Conservation (phyloP, 2,329 filamentous ascomycete species). For the Colletotrichum musae region DNA sequence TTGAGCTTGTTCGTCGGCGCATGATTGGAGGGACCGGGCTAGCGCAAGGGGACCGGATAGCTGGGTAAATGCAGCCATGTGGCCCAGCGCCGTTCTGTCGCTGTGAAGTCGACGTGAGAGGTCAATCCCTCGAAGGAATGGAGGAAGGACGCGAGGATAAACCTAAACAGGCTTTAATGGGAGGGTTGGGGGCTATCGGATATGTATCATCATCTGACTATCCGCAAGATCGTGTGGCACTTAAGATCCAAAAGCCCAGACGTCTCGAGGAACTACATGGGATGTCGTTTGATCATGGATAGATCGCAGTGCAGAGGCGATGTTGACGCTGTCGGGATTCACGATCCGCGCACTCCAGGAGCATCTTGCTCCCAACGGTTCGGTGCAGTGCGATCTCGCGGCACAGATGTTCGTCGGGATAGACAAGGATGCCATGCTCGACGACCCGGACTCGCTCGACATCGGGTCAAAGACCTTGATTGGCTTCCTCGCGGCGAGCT, state of each 20-base stretch:
- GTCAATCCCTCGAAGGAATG: background rate
- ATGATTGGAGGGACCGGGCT: background rate
- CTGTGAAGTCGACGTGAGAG: background rate
- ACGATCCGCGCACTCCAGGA: background rate
- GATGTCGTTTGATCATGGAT: too few relatives aligned
- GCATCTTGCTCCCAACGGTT: background rate
- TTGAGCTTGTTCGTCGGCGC: background rate
- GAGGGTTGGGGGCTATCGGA: background rate
- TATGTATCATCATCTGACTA: background rate
- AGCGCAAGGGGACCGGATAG: background rate
- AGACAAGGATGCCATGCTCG: background rate
- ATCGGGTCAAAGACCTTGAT: background rate
- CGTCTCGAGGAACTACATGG: too few relatives aligned
- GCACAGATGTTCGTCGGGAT: background rate
- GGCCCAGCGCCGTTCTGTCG: background rate
- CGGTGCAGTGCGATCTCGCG: background rate
- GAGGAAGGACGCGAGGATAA: background rate
- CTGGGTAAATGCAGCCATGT: constrained; percentile 1
- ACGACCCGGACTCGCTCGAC: background rate
- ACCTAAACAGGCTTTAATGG: background rate
- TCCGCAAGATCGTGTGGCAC: background rate
- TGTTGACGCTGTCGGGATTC: background rate
- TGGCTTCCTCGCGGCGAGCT: background rate
- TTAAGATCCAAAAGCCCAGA: background rate
- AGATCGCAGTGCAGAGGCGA: background rate